A percentile compares a stretch with the other conserved stretches of the same genome.
These are phyloP conservation scores for Elsinoe fawcettii DNA, from an alignment of 2,329 filamentous ascomycete genomes.

Conservation along the genomic window DNA sequence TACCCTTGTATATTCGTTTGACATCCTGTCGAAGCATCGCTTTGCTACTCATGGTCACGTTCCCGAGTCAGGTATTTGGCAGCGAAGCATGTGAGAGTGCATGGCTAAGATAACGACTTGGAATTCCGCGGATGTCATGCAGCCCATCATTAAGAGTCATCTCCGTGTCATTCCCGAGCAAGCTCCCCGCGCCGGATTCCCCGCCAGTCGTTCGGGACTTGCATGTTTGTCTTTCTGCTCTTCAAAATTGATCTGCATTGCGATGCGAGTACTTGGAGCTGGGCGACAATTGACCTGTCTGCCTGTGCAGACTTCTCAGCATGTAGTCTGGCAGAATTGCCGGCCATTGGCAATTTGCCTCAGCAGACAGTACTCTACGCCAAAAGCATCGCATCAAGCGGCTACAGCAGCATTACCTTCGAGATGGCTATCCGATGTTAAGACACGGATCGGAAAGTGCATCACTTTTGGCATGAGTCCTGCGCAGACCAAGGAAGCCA, in stretches of 20 bases:
- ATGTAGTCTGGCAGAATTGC: neutral
- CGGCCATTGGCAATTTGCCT: neutral
- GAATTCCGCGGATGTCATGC: constrained; percentile 5
- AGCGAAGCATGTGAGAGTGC: constrained; percentile 7
- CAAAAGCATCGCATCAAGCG: constrained; percentile 16
- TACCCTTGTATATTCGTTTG: constrained; percentile 82
- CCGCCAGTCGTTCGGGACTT: neutral
- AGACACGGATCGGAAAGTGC: constrained; percentile 62
- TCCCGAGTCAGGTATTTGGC: constrained; percentile 18
- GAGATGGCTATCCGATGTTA: constrained; percentile 64
- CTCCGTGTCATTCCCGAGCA: neutral
- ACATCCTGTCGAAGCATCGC: constrained; percentile 64
- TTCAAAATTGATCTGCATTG: neutral
- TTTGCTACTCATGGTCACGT: constrained; percentile 27
- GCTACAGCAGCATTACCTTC: constrained; percentile 36
- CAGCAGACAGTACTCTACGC: neutral
- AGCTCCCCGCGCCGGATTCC: neutral
- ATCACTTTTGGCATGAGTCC: constrained; percentile 63
- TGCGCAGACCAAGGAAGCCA: constrained; percentile 51
- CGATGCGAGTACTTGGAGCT: neutral
- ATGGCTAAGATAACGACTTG: neutral
- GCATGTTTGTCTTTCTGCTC: neutral
- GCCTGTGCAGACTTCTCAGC: neutral
- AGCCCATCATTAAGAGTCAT: neutral
- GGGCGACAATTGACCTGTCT: neutral